Evolutionary conservation across 805 yeast species (phyloP).

Genomic region (Komagataella ulmi): DNA sequence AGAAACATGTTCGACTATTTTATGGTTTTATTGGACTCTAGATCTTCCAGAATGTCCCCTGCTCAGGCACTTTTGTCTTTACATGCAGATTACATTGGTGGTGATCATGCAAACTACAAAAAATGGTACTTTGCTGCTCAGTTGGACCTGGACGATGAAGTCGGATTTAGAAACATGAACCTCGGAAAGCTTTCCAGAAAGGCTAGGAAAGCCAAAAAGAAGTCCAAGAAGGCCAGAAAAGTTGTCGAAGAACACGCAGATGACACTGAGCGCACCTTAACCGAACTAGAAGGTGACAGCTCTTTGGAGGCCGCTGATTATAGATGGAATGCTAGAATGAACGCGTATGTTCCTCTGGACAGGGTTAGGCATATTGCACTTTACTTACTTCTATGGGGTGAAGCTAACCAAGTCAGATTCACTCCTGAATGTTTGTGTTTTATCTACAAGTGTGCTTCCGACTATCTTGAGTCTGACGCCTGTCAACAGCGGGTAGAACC

Average conservation of each 20-base stretch:
- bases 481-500: constrained; percentile 82
- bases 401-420: constrained; percentile 89
- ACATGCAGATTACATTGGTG: constrained; percentile 84
- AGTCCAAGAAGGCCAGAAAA: constrained; percentile 63
- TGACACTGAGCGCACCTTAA: constrained; percentile 42
- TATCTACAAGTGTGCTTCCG: constrained; percentile 89
- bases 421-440: constrained; percentile 84
- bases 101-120: constrained; percentile 73
- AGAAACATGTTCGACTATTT: constrained; percentile 84
- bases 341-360: constrained; percentile 57
- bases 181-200: constrained; percentile 66
- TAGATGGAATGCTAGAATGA: constrained; percentile 80
- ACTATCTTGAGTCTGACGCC: constrained; percentile 77
- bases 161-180: constrained; percentile 74
- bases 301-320: constrained; percentile 74
- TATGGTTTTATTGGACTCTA: constrained; percentile 71
- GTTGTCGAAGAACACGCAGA: constrained; percentile 56
- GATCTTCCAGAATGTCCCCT: constrained; percentile 83
- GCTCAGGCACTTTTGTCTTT: constrained; percentile 72
- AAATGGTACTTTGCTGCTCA: constrained; percentile 88
- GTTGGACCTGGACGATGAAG: constrained; percentile 71
- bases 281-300: constrained; percentile 70
- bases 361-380: constrained; percentile 69
- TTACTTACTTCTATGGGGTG: constrained; percentile 77
- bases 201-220: constrained; percentile 71